Evolutionary conservation across 495 filamentous ascomycete species (phyloP), one percentile per base, ranked within the genome.

Genomic region (Daldinia childiae): DNA sequence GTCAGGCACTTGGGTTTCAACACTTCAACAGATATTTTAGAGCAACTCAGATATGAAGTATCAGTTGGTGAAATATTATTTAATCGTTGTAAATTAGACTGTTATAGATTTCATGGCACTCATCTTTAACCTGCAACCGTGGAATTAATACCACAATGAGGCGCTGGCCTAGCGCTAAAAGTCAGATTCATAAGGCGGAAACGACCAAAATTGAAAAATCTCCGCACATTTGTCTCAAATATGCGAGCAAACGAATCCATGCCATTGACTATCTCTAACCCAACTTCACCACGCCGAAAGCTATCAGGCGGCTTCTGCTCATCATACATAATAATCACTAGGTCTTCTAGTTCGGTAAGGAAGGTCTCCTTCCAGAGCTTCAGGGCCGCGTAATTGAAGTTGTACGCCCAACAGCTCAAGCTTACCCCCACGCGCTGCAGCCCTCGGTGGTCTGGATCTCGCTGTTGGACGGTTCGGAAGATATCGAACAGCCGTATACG

Each of bases 401-500:
- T 11, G 57, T 19, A 5, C 12, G 50, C n/a, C 56, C 58, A 73
- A 34, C 30, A 66, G 24, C 9, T 14, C 4, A 70, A n/a, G 21
- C 30, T 36, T 15, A 74, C 4, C 1, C 66, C 62, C 17, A 74
- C 36, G 30, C 58, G 58, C 15, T 11, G 52, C 8, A 67, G 15
- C 5, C 63, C 59, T 1, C 29, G 43, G 1, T 50, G 43, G 2
- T n/a, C 12, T 0, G 62, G 66, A 32, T 74, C 66, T 21, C 1
- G 58, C 17, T 30, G 9, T 5, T 30, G 52, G n/a, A 63, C 17
- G 14, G 12, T 14, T 1, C 62, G 64, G 14, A 78, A 66, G 34
- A 79, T 26, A 26, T 45, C 62, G 1, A 32, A 62, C 27, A 80
- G 54, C n/a, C 71, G 65, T 9, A 17, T 8, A 39, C 51, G 74